Evolutionary conservation across 2,329 filamentous ascomycete species (phyloP).

Genomic region (Arthrobotrys conoides): DNA sequence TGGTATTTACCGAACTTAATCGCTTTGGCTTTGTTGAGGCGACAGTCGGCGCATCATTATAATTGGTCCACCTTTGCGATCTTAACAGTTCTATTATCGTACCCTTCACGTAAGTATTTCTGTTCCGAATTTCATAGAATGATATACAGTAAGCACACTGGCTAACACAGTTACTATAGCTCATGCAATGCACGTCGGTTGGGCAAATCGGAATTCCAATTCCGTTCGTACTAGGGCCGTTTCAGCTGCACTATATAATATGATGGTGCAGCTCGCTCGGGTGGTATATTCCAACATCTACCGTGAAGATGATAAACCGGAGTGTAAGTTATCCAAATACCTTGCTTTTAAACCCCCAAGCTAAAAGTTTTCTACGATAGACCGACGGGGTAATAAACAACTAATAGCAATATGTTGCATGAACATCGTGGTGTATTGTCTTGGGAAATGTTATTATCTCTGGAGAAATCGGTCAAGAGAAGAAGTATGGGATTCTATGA

Average conservation of each 20-base stretch:
- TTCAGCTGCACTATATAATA: constrained; percentile 75
- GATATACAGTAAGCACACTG: neutral
- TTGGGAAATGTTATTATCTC: constrained; percentile 72
- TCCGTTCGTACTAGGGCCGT: constrained; percentile 75
- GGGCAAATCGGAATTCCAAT: constrained; percentile 76
- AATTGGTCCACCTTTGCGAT: constrained; percentile 72
- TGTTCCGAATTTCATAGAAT: neutral
- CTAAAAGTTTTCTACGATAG: neutral
- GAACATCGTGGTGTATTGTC: constrained; percentile 71
- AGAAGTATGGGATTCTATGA: constrained; percentile 70
- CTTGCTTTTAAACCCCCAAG: too few species aligned
- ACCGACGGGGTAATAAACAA: constrained; percentile 72
- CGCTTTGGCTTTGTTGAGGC: constrained; percentile 69
- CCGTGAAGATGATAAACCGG: constrained; percentile 71
- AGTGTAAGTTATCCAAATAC: constrained; percentile 65
- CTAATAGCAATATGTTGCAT: constrained; percentile 71
- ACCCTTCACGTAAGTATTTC: constrained; percentile 72
- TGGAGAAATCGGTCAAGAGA: constrained; percentile 70
- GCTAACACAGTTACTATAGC: constrained; percentile 15
- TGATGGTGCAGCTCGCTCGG: constrained; percentile 69
- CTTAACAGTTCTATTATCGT: constrained; percentile 70
- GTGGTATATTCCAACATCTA: constrained; percentile 69
- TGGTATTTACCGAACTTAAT: constrained; percentile 76
- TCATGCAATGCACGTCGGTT: constrained; percentile 74
- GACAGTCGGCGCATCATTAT: constrained; percentile 63